Evolutionary conservation across 2,329 filamentous ascomycete genomes (phyloP), one percentile per base, ranked within the genome.

Genomic region (Arthroderma sp.): DNA sequence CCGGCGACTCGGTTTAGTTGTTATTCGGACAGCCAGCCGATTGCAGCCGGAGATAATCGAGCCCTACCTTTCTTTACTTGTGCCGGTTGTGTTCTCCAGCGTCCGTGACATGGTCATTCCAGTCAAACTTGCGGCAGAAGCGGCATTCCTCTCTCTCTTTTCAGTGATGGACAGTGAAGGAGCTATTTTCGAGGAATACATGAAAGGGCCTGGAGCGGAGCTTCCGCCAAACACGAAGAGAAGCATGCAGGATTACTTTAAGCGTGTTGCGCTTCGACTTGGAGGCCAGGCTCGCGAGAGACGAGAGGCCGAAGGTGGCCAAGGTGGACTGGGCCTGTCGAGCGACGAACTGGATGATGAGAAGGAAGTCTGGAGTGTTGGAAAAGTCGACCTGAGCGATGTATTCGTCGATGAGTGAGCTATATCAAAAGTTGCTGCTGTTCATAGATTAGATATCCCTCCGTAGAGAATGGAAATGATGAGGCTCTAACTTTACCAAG

Each of bases 241-340:
- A 54, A 87, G 82, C 62, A 95, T 98, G 83, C 76, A 81, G 48
- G 91, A 98, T 63, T 98, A 98, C 68, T 96, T 96, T 69, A 94
- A 94, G 73, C 74, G 91, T 36, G 85, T 98, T 51, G 86, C 86
- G 1, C 64, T 89, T 57, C 77, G 88, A 54, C 68, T 96, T 15
- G 89, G 84, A n/a, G 76, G 71, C 11, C 91, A 96, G 62, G 87
- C 85, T 1, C 76, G 86, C 50, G 91, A 98, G 68, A 76, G 91
- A 55, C 83, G 78, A 58, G 88, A 94, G 54, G 91, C 91, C 0
- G 88, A 95, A 61, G 89, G 88, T 50, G 91, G 89, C 5, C 76
- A 82, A 47, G 88, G 88, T 39, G 86, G 87, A 0, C 61, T 96
- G 41, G 88, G 88, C 0, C 63, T 98, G 56, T 84, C 82, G 31